phyloP scores from a whole-genome alignment of 495 filamentous ascomycete species.

The Jackrogersella multiformis region DNA sequence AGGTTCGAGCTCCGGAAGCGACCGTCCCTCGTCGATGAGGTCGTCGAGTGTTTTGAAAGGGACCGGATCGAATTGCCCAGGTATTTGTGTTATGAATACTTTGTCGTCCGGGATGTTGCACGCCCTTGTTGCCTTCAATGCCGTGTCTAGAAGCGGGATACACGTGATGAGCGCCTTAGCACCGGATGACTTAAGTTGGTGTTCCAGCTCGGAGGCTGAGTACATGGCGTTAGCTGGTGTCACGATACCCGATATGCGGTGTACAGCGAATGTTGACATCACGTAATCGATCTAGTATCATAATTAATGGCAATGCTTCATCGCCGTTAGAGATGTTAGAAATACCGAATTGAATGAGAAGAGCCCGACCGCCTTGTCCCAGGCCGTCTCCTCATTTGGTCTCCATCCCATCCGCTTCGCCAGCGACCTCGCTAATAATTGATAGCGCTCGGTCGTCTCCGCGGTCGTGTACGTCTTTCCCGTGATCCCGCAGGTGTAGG shows the following conservation, averaged over 20 bases:
- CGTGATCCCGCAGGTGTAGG: slow-evolving; percentile 83
- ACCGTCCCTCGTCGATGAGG: slow-evolving; percentile 70
- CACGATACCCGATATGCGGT: slow-evolving; percentile 77
- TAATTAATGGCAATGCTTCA: slow-evolving; percentile 13
- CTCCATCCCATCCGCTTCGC: slow-evolving; percentile 78
- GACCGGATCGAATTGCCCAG: slow-evolving; percentile 60
- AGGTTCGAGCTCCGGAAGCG: slow-evolving; percentile 68
- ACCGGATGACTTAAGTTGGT: slow-evolving; percentile 80
- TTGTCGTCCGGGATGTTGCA: slow-evolving; percentile 74
- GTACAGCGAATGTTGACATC: slow-evolving; percentile 77
- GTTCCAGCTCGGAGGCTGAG: slow-evolving; percentile 74
- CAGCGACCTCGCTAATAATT: slow-evolving; percentile 74
- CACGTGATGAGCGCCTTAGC: slow-evolving; percentile 85
- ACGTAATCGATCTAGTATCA: slow-evolving; percentile 78
- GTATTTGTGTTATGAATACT: slow-evolving; percentile 78
- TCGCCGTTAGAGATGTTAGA: not conserved
- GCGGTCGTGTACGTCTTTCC: slow-evolving; percentile 74
- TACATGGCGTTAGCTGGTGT: slow-evolving; percentile 88
- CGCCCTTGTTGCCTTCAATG: slow-evolving; percentile 73
- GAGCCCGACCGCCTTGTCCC: slow-evolving; percentile 83
- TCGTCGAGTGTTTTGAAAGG: slow-evolving; percentile 77
- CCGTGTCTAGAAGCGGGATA: slow-evolving; percentile 72
- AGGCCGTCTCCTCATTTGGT: slow-evolving; percentile 78
- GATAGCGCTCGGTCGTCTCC: slow-evolving; percentile 73
- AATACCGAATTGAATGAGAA: slow-evolving; percentile 84